Base-by-base conservation (phyloP, 75 land plant genomes). In the Picea sitchensis region DNA sequence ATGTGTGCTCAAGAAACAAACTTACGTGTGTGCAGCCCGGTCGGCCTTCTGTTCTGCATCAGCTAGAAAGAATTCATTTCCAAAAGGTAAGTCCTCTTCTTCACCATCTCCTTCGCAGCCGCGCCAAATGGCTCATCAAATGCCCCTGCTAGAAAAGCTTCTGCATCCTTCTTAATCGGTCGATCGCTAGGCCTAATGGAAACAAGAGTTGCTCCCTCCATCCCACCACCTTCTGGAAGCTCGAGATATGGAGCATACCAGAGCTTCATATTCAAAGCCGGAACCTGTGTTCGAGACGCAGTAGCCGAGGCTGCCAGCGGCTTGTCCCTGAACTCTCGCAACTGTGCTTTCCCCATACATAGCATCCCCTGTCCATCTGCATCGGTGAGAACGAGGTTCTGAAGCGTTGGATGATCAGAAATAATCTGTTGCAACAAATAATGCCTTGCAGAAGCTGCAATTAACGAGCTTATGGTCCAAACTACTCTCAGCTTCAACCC, bases 391-490 rank as follows among this genome's bases (percentile, higher is more conserved):
- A 87, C 76, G 41, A 90, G 82, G 54, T 78, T 90, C 63, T 76
- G 76, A 61, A 90, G 77, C 21, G 90, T 90, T 13, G 91, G 91
- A 78, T 90, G 91, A 47, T 90, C 91, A 34, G 84, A 77, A 13
- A 90, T 85, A 20, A 90, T 90, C 67, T 88, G 87, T 47, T 85
- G 87, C 3, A 90, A 81, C 26, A 90, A 84, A 59, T 82, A 90
- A 65, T 90, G 91, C 80, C 96, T 81, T 2, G 91, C 86, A 18
- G 92, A 93, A 0, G 96, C 94, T 1, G 96, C 89, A 60, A 93
- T 87, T 58, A 93, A 73, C 6, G 89, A 90, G 58, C 89, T 90
- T 23, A 92, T 92, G 17, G 89, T 94, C 95, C 95, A 92, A n/a
- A 92, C 88, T 8, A 94, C 89, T 62, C 96, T 79, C 76, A 86